Percentiles rank a stretch among this genome's conserved stretches.
These are phyloP conservation scores for Conticribra weissflogii DNA, from an alignment of 108 stramenopile species.

Conservation along the genomic window DNA sequence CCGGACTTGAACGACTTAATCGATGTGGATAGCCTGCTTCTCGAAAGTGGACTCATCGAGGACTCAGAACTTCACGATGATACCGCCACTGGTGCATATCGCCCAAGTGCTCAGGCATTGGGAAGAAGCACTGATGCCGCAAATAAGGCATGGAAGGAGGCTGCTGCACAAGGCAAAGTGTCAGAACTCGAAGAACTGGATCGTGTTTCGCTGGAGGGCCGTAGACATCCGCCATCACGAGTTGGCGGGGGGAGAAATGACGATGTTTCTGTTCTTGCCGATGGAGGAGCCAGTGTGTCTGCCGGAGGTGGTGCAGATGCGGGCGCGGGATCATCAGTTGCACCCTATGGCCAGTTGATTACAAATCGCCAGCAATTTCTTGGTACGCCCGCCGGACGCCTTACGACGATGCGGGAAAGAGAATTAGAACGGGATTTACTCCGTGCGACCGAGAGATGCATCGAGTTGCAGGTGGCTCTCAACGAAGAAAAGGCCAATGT, in stretches of 20 bases:
- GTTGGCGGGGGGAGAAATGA: constrained; percentile 17
- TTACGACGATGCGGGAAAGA: constrained; percentile 70
- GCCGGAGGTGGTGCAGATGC: constrained; percentile 28
- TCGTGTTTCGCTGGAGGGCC: constrained; percentile 19
- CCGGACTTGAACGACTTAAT: constrained; percentile 77
- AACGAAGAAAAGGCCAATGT: constrained; percentile 82
- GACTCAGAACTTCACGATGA: constrained; percentile 73
- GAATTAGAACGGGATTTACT: constrained; percentile 73
- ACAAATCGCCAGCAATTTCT: constrained; percentile 67
- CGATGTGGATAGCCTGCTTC: constrained; percentile 79
- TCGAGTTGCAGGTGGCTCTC: constrained; percentile 74
- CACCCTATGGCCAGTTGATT: constrained; percentile 50
- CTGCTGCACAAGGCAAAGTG: constrained; percentile 47
- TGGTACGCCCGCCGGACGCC: constrained; percentile 66
- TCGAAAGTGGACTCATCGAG: constrained; percentile 85
- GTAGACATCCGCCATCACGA: constrained; percentile 3
- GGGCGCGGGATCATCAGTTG: constrained; percentile 10
- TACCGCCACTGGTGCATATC: constrained; percentile 54
- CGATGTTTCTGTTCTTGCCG: constrained; percentile 1
- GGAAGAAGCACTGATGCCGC: constrained; percentile 47
- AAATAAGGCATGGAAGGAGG: constrained; percentile 48
- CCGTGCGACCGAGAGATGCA: constrained; percentile 70
- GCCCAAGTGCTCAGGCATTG: constrained; percentile 54
- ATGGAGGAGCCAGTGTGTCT: not conserved
- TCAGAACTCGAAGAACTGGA: constrained; percentile 42